Conservation (phyloP, 108 stramenopile genomes). For the Stephanodiscus triporus region DNA sequence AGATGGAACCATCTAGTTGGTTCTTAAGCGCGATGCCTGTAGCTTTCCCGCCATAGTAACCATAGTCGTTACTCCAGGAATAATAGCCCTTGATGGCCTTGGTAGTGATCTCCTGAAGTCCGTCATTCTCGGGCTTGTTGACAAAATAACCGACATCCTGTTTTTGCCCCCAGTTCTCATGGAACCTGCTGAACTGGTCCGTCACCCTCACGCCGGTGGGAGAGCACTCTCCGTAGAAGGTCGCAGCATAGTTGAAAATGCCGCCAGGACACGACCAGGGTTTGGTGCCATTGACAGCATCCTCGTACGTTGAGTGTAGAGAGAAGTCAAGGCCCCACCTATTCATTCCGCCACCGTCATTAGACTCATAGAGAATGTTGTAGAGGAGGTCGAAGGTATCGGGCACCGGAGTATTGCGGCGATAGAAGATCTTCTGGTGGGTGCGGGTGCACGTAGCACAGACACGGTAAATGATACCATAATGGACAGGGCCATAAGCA, state of each 20-base stretch:
- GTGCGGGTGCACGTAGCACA: slow-evolving; percentile 31
- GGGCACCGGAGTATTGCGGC: slow-evolving; percentile 28
- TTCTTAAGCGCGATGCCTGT: not conserved
- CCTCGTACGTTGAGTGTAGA: slow-evolving; percentile 52
- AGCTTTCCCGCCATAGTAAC: not conserved
- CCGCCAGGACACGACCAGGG: slow-evolving; percentile 43
- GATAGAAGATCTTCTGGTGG: slow-evolving; percentile 41
- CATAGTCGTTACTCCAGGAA: not conserved
- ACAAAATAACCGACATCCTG: slow-evolving; percentile 29
- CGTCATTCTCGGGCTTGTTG: slow-evolving; percentile 19
- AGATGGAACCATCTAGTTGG: not conserved
- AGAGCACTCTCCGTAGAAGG: slow-evolving; percentile 41
- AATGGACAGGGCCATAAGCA: slow-evolving; percentile 2
- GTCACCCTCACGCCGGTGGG: slow-evolving; percentile 14
- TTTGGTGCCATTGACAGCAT: slow-evolving; percentile 36
- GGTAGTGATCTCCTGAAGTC: not conserved
- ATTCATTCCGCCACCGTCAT: slow-evolving; percentile 11
- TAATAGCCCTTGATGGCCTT: not conserved
- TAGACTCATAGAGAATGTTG: slow-evolving; percentile 20
- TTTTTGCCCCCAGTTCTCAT: not conserved
- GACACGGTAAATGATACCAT: slow-evolving; percentile 28
- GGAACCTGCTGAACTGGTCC: slow-evolving; percentile 8
- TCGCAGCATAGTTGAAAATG: slow-evolving; percentile 10
- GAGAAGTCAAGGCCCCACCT: slow-evolving; percentile 38
- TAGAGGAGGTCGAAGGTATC: slow-evolving; percentile 25